Evolutionary conservation across 805 yeast species (phyloP).

Genomic region (Nakazawaea ernobii): DNA sequence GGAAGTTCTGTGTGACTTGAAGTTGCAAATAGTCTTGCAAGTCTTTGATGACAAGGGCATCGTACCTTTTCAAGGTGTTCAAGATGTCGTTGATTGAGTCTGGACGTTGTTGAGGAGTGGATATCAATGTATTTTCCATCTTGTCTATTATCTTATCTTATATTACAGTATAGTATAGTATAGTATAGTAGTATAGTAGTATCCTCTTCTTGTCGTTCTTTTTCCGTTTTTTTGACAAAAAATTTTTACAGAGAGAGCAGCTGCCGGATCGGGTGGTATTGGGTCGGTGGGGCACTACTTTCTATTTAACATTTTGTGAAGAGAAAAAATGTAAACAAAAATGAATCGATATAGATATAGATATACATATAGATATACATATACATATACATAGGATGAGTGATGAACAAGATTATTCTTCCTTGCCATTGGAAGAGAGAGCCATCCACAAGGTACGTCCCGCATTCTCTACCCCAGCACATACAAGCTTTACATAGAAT

Average conservation of each 20-base stretch:
- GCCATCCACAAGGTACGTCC: conserved; percentile 52
- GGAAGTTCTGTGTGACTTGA: conserved; percentile 31
- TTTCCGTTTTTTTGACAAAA: neutral
- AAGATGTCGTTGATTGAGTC: conserved; percentile 32
- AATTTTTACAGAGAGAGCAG: no score
- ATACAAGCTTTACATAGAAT: conserved; percentile 5
- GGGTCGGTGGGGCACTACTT: no score
- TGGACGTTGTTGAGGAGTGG: conserved; percentile 32
- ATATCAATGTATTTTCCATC: conserved; percentile 27
- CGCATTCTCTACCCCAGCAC: neutral
- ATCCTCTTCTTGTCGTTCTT: neutral
- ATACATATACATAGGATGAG: conserved; percentile 17
- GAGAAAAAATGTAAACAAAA: neutral
- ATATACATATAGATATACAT: no score
- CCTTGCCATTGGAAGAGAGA: conserved; percentile 62
- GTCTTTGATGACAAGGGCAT: conserved; percentile 34
- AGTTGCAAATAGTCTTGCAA: conserved; percentile 37
- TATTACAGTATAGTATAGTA: neutral
- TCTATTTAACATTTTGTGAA: no score
- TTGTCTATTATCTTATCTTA: neutral
- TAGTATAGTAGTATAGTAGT: neutral
- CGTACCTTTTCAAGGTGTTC: conserved; percentile 37
- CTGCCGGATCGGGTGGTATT: no score
- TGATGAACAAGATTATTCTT: conserved; percentile 56
- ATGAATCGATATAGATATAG: neutral